Conservation (phyloP, 2,329 filamentous ascomycete species). For the Paecilomyces variotii region DNA sequence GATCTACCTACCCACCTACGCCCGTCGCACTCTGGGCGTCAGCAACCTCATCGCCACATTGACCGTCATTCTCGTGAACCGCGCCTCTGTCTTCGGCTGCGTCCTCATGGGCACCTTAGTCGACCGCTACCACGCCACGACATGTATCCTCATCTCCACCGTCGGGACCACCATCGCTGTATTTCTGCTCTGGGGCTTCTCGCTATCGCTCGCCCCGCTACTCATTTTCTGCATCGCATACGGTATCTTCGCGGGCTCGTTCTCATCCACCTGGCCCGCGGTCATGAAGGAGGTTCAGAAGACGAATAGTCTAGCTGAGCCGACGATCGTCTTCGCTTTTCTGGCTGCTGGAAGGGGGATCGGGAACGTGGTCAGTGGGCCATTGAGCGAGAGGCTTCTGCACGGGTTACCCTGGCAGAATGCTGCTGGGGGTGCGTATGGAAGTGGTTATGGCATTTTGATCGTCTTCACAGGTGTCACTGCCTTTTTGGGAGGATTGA, state of each 20-base stretch:
- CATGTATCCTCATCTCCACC: constrained; percentile 35
- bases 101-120: constrained; percentile 34
- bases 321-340: constrained; percentile 42
- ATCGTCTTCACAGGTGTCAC: constrained; percentile 22
- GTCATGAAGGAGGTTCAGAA: constrained; percentile 36
- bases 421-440: constrained; percentile 17
- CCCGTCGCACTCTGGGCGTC: constrained; percentile 13
- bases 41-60: constrained; percentile 13
- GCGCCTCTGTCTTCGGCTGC: constrained; percentile 24
- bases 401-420: constrained; percentile 9
- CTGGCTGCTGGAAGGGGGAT: constrained; percentile 44
- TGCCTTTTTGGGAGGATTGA: constrained; percentile 16
- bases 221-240: constrained; percentile 36
- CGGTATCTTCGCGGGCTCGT: constrained; percentile 39
- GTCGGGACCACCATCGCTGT: constrained; percentile 33
- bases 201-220: constrained; percentile 33
- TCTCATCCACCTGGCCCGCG: constrained; percentile 37
- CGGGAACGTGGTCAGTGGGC: constrained; percentile 44
- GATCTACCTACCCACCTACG: constrained; percentile 26
- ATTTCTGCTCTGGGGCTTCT: constrained; percentile 42
- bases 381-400: constrained; percentile 40
- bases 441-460: constrained; percentile 18
- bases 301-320: constrained; percentile 30
- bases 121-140: constrained; percentile 36
- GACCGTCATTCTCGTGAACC: constrained; percentile 20